Evolutionary conservation across 345 rosid species (phyloP).

Genomic region (Citrus trifoliata): DNA sequence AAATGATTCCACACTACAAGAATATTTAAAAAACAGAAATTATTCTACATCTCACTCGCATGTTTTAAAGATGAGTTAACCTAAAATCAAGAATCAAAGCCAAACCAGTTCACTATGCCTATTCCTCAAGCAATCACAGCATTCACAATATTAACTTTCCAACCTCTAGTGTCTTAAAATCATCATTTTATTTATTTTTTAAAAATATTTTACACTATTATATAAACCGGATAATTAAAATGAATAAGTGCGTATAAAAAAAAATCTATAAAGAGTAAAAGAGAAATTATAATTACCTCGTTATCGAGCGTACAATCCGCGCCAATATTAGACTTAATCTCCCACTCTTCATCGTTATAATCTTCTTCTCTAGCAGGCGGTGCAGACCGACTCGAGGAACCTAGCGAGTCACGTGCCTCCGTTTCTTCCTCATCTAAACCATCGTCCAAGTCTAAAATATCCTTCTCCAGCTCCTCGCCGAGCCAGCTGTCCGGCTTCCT

Average conservation of each 20-base stretch:
- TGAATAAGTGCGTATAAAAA: no score
- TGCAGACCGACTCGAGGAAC: conserved; percentile 6
- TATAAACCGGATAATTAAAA: no score
- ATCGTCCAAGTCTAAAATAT: conserved; percentile 29
- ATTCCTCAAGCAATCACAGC: neutral
- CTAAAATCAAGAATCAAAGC: neutral
- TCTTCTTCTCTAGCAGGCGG: conserved; percentile 34
- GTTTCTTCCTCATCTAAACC: conserved; percentile 22
- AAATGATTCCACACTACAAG: neutral
- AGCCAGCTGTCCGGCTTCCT: neutral
- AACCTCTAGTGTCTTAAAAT: neutral
- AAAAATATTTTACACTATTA: no score
- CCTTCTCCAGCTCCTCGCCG: conserved; percentile 23
- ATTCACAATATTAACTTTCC: neutral
- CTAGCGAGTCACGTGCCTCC: neutral
- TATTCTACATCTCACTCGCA: no score
- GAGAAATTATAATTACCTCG: conserved; percentile 40
- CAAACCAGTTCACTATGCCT: neutral
- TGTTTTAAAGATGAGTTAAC: no score
- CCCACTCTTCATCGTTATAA: conserved; percentile 69
- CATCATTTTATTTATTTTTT: no score
- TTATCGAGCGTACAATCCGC: conserved; percentile 64
- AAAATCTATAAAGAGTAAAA: neutral
- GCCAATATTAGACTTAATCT: conserved; percentile 66
- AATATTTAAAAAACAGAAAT: no score